Evolutionary conservation across 2,329 filamentous ascomycete species (phyloP), one percentile per base, ranked within the genome.

Genomic region (Penicillium palitans): DNA sequence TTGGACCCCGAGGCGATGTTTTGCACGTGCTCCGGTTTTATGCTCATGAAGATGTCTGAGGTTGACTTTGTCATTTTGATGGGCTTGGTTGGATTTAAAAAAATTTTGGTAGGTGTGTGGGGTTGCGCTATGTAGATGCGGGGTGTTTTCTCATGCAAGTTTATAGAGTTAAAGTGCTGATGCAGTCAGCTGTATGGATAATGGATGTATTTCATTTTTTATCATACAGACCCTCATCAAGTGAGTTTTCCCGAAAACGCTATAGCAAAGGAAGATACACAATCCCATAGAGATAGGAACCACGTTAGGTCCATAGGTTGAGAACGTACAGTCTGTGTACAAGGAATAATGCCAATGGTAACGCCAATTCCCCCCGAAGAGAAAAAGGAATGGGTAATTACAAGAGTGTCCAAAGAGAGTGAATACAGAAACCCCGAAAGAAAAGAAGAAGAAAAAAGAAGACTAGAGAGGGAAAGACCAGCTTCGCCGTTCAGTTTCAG

Each of bases 31-130:
- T 79, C 68, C 0, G 78, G 72, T 37, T 79, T 72, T 4, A 85
- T 75, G 15, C 80, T 80, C 53, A 87, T 76, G 53, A 86, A 77
- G 8, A 85, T 76, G 63, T 61, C 54, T 24, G 47, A 29, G 17
- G 15, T 45, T 12, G 50, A 54, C 35, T 59, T 55, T 9, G 40
- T 9, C 39, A 41, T 39, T 24, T 52, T 41, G 49, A 39, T 39
- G 24, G 25, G 10, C 4, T 24, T 37, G 21, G 10, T 25, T 37
- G 15, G 9, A 10, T 21, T 48, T 17, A 3, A 12, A 21, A n/a
- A n/a, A n/a, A n/a, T 46, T 31, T 1, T 33, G 21, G 3, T 2
- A 13, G 12, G 8, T 31, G n/a, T 3, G 27, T 15, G 27, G 27
- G 15, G 8, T 29, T 21, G 13, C 2, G 9, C 27, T n/a, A n/a